Base-by-base conservation (phyloP, 1,284 basidiomycete genomes). In the Chiua sp. region DNA sequence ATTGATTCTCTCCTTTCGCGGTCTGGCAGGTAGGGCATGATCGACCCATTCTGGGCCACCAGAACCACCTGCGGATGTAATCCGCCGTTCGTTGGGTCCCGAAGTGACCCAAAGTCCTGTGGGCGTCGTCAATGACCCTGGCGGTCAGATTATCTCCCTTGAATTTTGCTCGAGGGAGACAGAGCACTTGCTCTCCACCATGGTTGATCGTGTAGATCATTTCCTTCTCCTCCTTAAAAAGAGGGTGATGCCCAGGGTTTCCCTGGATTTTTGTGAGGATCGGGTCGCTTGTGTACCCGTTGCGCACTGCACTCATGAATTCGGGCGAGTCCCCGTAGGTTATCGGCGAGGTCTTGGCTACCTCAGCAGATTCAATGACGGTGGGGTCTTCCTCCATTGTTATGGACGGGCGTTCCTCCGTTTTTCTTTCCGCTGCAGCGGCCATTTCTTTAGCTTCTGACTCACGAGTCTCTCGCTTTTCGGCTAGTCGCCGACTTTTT, bases 101-200 rank as follows among this genome's bases (percentile, higher is more conserved):
- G 12, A 58, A 52, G n/a, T 61, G 56, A 3, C 69, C 42, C 72
- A 75, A 13, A 64, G 68, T 10, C 10, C 73, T 22, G 59, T 48
- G 53, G 48, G 23, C 51, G 44, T 12, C 10, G 30, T 59, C 26
- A 16, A 52, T 37, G 3, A 57, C 51, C 18, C 5, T 44, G 22
- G 39, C 28, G 22, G 28, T 32, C 3, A 53, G 12, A 4, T 18
- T 15, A 11, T 53, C 7, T 3, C 20, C 51, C 16, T 53, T n/a
- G 7, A 28, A 32, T 2, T 53, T 44, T 3, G 6, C 22, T 6
- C 22, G 16, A 20, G 26, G 51, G 2, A 53, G 39, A 20, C 39
- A 53, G 3, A 53, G 18, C 11, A 53, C 39, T 20, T 44, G 18
- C 15, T 44, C 39, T 44, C 39, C 39, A 32, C 18, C 26, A 2